phyloP scores from a whole-genome alignment of 352 stramenopile species.

The Phytopythium sindhum region DNA sequence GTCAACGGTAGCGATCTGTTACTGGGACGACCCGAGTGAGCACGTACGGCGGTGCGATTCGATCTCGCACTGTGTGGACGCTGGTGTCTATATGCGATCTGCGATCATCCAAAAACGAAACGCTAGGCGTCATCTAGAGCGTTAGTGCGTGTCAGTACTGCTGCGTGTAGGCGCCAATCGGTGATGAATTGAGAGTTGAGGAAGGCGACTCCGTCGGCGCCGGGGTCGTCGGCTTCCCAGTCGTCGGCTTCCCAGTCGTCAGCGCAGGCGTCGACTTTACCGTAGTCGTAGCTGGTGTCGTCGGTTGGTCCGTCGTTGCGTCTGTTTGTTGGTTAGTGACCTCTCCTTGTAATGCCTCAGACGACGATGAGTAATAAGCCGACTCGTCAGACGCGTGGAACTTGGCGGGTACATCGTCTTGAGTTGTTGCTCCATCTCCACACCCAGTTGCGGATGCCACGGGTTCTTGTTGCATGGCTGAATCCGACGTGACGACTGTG shows the following conservation, averaged over 20 bases:
- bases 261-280: background rate
- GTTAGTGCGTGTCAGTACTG: too few species aligned
- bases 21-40: too few species aligned
- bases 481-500: background rate
- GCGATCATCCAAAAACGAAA: too few species aligned
- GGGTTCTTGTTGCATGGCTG: background rate
- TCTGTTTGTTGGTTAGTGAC: background rate
- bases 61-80: background rate
- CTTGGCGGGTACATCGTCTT: background rate
- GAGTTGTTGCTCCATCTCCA: background rate
- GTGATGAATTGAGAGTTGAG: too few species aligned
- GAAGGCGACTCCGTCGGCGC: background rate
- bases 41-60: background rate
- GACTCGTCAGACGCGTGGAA: background rate
- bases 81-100: background rate
- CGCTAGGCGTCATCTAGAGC: too few species aligned
- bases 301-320: conserved; percentile 2
- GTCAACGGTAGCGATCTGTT: too few species aligned
- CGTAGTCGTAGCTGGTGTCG: background rate
- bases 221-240: background rate
- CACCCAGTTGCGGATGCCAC: background rate
- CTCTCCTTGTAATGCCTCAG: too few species aligned
- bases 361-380: background rate
- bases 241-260: background rate
- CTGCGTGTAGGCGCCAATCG: too few species aligned